Base-by-base conservation (phyloP, 75 land plant genomes). In the Adiantum capillusveneris region DNA sequence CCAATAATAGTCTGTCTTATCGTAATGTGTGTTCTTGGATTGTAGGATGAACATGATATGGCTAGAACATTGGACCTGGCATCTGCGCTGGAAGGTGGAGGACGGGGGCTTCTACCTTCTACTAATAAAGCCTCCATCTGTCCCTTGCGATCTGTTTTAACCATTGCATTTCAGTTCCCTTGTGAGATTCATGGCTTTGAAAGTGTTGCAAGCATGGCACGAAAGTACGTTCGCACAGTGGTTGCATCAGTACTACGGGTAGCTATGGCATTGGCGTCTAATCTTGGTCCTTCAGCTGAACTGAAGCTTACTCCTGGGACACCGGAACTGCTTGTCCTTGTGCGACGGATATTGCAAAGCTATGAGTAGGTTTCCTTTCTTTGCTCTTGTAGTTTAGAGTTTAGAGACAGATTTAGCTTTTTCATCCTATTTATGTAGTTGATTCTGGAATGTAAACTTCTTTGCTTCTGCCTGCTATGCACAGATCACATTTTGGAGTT, bases 111-210 rank as follows among this genome's bases (percentile, higher is more conserved):
- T 18, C 14, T 17, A 46, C 22, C 50, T 6, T 46, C 50, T 18
- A 3, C 55, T 25, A 27, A 53, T 11, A 24, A 26, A 27, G 29
- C 7, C 27, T 3, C 29, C 16, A 55, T 31, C 42, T 70, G 70
- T 27, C 75, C 63, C 34, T 57, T 62, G 53, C 59, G 91, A 36
- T 85, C 94, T 19, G 87, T 87, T 2, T 59, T 93, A 46, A 87
- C 88, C 0, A 84, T 87, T 55, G 93, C 98, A 12, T 93, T 87
- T 70, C 89, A 93, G 55, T 93, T 87, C 29, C 69, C 83, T 19
- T 93, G 67, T 75, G 98, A 93, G 69, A 83, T 62, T 30, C 87
- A 83, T 63, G 61, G 74, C 11, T 77, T 68, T 11, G 98, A 93
- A 16, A 77, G 59, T 65, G 86, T 88, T 25, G 98, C 93, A 37